These are phyloP conservation scores for Capsicum rhomboideum DNA, from an alignment of 257 asterid species.

Conservation along the genomic window DNA sequence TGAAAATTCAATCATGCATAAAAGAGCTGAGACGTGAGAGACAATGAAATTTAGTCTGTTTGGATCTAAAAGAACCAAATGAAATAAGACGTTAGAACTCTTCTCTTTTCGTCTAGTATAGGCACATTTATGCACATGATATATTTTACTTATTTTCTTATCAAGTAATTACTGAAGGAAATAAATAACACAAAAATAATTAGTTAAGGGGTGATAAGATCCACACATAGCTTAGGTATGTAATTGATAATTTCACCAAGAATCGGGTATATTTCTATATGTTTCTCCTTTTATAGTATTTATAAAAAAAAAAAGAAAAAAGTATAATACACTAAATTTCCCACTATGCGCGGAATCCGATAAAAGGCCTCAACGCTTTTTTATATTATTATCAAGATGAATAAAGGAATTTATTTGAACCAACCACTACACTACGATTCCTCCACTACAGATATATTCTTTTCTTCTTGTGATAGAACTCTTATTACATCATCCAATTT, in stretches of 20 bases:
- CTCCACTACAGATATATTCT: not conserved
- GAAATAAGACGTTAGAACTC: not conserved
- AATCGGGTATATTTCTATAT: not conserved
- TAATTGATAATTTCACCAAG: not conserved
- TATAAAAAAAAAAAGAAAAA: no score
- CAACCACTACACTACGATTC: not conserved
- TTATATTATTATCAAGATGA: no score
- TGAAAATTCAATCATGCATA: not conserved
- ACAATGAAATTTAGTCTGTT: fast-evolving
- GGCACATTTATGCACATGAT: not conserved
- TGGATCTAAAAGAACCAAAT: not conserved
- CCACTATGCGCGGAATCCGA: no score
- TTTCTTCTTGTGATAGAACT: not conserved
- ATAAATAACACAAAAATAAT: not conserved
- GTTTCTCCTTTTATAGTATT: no score
- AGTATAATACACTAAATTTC: no score
- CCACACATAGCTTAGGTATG: not conserved
- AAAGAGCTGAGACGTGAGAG: fast-evolving
- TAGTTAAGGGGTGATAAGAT: not conserved
- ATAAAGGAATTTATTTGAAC: not conserved
- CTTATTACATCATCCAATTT: not conserved
- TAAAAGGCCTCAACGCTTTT: no score
- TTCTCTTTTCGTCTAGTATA: not conserved
- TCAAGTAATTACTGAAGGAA: not conserved
- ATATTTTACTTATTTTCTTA: not conserved